Base-by-base conservation (phyloP, 768 basidiomycete species). In the Suillus subalutaceus region DNA sequence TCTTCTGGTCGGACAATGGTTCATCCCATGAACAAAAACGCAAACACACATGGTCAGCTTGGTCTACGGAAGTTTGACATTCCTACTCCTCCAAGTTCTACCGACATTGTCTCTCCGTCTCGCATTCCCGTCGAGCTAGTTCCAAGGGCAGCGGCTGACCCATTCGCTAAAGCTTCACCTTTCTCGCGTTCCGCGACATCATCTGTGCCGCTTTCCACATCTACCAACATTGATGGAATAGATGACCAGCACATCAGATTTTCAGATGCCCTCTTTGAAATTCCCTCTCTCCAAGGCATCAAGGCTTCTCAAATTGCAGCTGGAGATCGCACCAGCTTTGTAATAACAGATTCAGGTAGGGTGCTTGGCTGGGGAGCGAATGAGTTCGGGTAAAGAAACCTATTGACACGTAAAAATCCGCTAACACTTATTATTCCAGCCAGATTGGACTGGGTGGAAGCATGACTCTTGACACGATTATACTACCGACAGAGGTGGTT, bases 321-420 rank as follows among this genome's bases (percentile, higher is more conserved):
- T 32, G 93, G 93, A 3, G 81, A 82, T 46, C 83, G 88, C 63
- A 88, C 85, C 57, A 94, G 91, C 71, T 94, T 93, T 72, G 89
- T 84, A 12, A 81, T 88, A 32, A 94, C 93, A 0, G 71, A 78
- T 7, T 77, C 81, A 3, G 96, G 94, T 2, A 82, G 88, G 63
- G 91, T 96, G 12, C 84, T 98, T 23, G 93, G 89, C 0, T 97
- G 92, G 88, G 96, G 96, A 55, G 93, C 93, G 1, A 97, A 97
- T 74, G 89, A 92, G 68, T 90, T 84, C 70, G 94, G 94, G 91
- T 91, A 69, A 62, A 84, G 67, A 20, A 20, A 4, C 63, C 32
- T 44, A 44, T 57, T 12, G 18, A 60, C 62, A 61, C 26, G 23
- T 35, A 35, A 30, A 30, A 44, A 57, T 50, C 8, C 26, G 65